Conservation (phyloP, 257 asterid genomes). For the Buddleja alternifolia region DNA sequence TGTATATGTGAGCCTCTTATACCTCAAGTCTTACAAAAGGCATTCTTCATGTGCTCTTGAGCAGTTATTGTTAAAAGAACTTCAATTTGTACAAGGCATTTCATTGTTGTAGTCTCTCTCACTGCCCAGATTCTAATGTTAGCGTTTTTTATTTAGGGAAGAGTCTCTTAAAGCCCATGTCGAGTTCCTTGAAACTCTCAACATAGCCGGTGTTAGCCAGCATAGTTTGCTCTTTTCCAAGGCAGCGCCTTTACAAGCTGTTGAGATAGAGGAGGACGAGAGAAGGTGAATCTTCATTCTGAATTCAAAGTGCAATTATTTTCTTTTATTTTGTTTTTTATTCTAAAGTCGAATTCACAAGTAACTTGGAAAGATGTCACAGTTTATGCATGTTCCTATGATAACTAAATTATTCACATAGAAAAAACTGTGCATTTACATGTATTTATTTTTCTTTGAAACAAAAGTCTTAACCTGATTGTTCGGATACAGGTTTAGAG, state of each 20-base stretch:
- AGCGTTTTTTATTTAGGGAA: slow-evolving; percentile 54
- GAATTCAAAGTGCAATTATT: slow-evolving; percentile 1
- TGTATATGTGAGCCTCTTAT: background rate
- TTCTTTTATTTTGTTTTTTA: background rate
- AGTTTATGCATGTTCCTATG: background rate
- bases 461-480: background rate
- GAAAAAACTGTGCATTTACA: background rate
- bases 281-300: slow-evolving; percentile 45
- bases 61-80: slow-evolving; percentile 5
- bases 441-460: background rate
- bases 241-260: slow-evolving; percentile 60
- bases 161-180: slow-evolving; percentile 64
- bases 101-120: background rate
- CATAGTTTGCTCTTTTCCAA: slow-evolving; percentile 94
- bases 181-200: slow-evolving; percentile 75
- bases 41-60: background rate
- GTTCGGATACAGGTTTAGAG: slow-evolving; percentile 47
- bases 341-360: slow-evolving; percentile 19
- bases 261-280: slow-evolving; percentile 62
- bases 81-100: background rate
- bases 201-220: slow-evolving; percentile 93
- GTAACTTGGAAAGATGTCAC: slow-evolving; percentile 10
- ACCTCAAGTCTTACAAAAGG: background rate
- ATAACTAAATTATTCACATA: background rate
- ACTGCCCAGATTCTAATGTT: slow-evolving; percentile 14